These are phyloP conservation scores for Paracorniculantispora psalliotae DNA, from an alignment of 2,329 filamentous ascomycete genomes.

Conservation along the genomic window DNA sequence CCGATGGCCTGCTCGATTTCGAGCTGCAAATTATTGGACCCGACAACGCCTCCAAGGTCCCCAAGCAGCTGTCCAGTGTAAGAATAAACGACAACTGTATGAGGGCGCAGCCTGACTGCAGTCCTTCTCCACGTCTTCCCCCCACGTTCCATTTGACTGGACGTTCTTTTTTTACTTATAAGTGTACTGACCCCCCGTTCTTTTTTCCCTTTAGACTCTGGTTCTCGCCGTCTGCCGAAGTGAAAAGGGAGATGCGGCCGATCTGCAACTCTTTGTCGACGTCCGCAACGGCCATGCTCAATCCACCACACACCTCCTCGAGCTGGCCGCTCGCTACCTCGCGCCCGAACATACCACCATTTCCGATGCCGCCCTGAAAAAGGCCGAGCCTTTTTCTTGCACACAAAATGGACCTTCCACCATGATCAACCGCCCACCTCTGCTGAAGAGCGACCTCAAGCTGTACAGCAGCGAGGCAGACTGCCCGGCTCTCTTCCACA, in stretches of 20 bases:
- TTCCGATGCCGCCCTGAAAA: not conserved
- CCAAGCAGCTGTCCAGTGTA: slow-evolving; percentile 11
- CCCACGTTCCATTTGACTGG: not conserved
- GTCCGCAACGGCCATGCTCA: slow-evolving; percentile 10
- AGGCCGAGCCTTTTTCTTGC: slow-evolving; percentile 8
- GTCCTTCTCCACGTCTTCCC: not conserved
- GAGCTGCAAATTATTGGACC: slow-evolving; percentile 6
- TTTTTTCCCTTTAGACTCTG: not conserved
- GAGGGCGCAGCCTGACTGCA: not conserved
- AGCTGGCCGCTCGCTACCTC: slow-evolving; percentile 13
- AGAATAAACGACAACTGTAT: not conserved
- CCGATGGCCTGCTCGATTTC: slow-evolving; percentile 4
- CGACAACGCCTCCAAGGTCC: slow-evolving; percentile 1
- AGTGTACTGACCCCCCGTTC: not conserved
- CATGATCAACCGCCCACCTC: slow-evolving; percentile 9
- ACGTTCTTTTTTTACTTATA: not conserved
- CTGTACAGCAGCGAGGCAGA: slow-evolving; percentile 3
- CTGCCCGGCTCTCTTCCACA: slow-evolving; percentile 11
- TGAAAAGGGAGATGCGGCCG: not conserved
- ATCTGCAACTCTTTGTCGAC: slow-evolving; percentile 12
- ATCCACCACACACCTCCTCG: slow-evolving; percentile 6
- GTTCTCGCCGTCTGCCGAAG: slow-evolving; percentile 1
- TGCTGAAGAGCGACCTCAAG: slow-evolving; percentile 11
- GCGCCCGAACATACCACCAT: not conserved
- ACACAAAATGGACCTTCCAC: slow-evolving; percentile 9